phyloP scores from a whole-genome alignment of 2,329 filamentous ascomycete genomes.

The Nigrospora oryzae region DNA sequence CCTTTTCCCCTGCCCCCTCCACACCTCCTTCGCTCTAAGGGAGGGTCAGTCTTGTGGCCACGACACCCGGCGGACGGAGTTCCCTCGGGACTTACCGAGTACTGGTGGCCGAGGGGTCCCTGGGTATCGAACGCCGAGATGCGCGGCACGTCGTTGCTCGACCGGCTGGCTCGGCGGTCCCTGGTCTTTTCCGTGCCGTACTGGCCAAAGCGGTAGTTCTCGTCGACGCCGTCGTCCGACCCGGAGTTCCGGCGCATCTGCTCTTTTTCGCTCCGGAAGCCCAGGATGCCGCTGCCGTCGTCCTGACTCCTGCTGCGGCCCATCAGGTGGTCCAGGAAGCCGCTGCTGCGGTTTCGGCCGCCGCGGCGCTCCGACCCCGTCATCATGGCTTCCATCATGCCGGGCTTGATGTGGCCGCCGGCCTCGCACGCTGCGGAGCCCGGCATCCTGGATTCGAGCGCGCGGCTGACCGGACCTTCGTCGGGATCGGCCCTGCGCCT shows the following conservation, averaged over 20 bases:
- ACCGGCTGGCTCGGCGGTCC: no score
- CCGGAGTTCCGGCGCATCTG: no score
- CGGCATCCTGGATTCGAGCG: not conserved
- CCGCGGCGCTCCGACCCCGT: not conserved
- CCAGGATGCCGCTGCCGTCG: not conserved
- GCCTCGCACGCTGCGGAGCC: not conserved
- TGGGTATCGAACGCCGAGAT: not conserved
- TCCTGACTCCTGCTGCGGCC: not conserved
- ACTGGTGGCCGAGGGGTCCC: not conserved
- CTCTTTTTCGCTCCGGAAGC: no score
- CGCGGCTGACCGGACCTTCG: not conserved
- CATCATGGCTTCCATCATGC: not conserved
- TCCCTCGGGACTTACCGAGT: not conserved
- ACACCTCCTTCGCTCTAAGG: no score
- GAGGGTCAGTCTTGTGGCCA: no score
- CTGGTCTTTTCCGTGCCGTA: no score
- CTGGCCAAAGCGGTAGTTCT: not conserved
- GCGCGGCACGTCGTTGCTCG: not conserved
- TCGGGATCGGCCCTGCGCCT: conserved; percentile 23
- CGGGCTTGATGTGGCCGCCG: not conserved
- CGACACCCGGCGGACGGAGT: no score
- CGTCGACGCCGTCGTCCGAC: not conserved
- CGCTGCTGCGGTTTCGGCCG: not conserved
- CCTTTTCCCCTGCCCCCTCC: no score
- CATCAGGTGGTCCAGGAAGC: not conserved